These are phyloP conservation scores for Mrakia gelida DNA, from an alignment of 768 basidiomycete genomes.

Conservation along the genomic window DNA sequence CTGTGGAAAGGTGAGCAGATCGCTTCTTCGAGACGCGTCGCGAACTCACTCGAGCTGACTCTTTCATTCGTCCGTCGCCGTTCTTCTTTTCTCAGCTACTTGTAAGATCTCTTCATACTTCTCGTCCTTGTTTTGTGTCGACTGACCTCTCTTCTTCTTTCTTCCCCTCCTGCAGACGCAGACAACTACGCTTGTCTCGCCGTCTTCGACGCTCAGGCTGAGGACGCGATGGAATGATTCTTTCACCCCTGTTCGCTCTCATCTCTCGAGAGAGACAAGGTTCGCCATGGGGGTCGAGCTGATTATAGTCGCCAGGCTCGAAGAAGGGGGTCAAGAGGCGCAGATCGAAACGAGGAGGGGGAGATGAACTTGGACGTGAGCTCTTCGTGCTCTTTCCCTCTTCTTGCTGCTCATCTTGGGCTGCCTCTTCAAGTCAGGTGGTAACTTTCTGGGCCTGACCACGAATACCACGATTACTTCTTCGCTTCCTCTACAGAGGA, in stretches of 20 bases:
- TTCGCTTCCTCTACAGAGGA: no score
- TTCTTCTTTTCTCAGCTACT: neutral
- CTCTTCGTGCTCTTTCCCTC: neutral
- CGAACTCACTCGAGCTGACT: neutral
- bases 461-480: no score
- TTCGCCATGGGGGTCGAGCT: no score
- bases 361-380: neutral
- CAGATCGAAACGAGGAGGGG: no score
- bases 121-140: neutral
- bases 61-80: neutral
- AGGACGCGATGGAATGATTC: constrained; percentile 11
- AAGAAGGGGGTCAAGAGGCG: no score
- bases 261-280: neutral
- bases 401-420: neutral
- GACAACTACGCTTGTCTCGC: constrained; percentile 3
- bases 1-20: constrained; percentile 65
- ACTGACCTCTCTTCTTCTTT: neutral
- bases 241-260: neutral
- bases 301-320: no score
- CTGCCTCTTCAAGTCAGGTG: no score
- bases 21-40: neutral
- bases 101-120: neutral
- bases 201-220: constrained; percentile 6
- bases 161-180: neutral
- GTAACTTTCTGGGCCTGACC: no score